phyloP scores from a whole-genome alignment of 75 land plant genomes.

The Cupressus sempervirens region DNA sequence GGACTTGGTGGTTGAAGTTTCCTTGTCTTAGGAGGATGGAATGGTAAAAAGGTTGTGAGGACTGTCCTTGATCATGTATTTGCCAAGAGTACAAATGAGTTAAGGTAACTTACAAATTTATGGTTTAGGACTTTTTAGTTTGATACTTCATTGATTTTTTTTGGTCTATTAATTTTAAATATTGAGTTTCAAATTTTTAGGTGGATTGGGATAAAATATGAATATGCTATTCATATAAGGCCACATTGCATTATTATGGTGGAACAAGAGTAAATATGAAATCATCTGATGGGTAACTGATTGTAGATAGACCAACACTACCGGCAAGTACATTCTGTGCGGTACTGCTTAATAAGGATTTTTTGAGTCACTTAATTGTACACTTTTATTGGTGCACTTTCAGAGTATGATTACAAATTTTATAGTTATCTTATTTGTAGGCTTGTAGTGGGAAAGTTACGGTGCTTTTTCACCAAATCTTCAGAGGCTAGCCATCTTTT shows the following conservation, averaged over 20 bases:
- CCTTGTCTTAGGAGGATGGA: too few species aligned
- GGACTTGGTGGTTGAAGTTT: too few species aligned
- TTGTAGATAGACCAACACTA: neutral
- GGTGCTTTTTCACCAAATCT: neutral
- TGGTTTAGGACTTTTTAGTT: neutral
- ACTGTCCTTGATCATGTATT: neutral
- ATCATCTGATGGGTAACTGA: neutral
- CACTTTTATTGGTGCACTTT: neutral
- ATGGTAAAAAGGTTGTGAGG: neutral
- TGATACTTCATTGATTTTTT: neutral
- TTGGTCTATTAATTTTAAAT: neutral
- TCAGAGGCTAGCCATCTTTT: neutral
- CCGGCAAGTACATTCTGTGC: neutral
- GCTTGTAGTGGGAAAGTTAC: neutral
- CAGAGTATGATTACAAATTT: neutral
- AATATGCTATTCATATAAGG: neutral
- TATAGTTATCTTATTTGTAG: neutral
- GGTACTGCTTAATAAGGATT: neutral
- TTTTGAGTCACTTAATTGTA: neutral
- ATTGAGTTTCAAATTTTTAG: neutral
- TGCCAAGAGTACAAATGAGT: neutral
- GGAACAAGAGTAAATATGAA: neutral
- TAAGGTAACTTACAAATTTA: too few species aligned
- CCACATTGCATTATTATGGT: neutral
- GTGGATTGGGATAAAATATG: neutral